phyloP scores from a whole-genome alignment of 164 flowering plant species.

The Euptelea pleiosperma region DNA sequence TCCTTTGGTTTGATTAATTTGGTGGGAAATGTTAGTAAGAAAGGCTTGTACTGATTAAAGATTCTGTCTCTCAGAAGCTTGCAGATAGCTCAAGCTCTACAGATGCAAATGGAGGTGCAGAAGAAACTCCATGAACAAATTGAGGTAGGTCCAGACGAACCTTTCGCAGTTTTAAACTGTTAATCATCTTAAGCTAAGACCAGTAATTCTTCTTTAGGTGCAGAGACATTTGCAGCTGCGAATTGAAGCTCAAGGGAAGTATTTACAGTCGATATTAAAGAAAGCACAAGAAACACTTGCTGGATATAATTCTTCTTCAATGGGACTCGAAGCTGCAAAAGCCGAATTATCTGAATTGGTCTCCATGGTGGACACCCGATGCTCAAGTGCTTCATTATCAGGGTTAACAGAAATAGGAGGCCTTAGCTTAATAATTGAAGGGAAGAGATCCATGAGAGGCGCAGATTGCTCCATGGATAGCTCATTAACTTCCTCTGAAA shows the following conservation, averaged over 20 bases:
- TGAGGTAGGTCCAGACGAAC: slow-evolving; percentile 45
- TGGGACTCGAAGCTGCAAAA: slow-evolving; percentile 53
- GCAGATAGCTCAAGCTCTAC: slow-evolving; percentile 65
- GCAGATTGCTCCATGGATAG: slow-evolving; percentile 56
- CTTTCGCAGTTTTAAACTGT: background rate
- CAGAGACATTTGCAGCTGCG: slow-evolving; percentile 90
- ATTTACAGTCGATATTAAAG: slow-evolving; percentile 69
- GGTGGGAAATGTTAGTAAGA: background rate
- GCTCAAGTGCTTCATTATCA: slow-evolving; percentile 51
- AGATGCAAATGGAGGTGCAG: slow-evolving; percentile 88
- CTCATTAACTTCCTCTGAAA: slow-evolving; percentile 33
- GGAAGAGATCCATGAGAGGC: slow-evolving; percentile 24
- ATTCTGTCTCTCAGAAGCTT: slow-evolving; percentile 43
- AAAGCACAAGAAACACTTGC: slow-evolving; percentile 87
- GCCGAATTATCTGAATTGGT: slow-evolving; percentile 57
- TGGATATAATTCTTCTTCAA: slow-evolving; percentile 43
- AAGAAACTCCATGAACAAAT: slow-evolving; percentile 86
- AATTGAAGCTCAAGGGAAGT: slow-evolving; percentile 95
- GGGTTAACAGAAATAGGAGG: slow-evolving; percentile 50
- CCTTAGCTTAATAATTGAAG: slow-evolving; percentile 19
- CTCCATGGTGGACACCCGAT: slow-evolving; percentile 51
- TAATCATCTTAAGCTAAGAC: background rate
- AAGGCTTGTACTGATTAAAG: slow-evolving; percentile 16
- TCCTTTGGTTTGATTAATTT: background rate
- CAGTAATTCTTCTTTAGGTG: slow-evolving; percentile 56